These are phyloP conservation scores for Aspergillus aculeatus DNA, from an alignment of 2,329 filamentous ascomycete species.

Conservation along the genomic window DNA sequence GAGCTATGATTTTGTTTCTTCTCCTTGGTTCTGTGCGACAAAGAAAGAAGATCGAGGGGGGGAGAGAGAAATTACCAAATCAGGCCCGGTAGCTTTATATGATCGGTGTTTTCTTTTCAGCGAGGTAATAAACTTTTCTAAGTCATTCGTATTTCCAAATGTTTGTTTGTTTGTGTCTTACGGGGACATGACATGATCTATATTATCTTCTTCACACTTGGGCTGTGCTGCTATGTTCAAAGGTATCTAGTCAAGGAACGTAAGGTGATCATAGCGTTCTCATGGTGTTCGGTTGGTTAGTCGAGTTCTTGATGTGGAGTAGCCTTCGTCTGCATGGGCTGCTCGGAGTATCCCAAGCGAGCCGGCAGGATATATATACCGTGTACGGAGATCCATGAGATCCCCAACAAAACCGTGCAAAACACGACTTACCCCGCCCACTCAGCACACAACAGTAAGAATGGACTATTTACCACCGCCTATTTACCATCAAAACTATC, in stretches of 20 bases:
- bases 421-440: too few relatives aligned
- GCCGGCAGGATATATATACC: too few relatives aligned
- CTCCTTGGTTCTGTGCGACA: neutral
- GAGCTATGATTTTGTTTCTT: neutral
- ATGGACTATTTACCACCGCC: neutral
- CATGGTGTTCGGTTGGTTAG: too few relatives aligned
- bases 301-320: too few relatives aligned
- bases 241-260: too few relatives aligned
- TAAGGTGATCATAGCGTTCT: too few relatives aligned
- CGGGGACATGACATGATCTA: neutral
- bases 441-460: neutral
- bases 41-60: neutral
- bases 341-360: too few relatives aligned
- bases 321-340: too few relatives aligned
- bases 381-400: too few relatives aligned
- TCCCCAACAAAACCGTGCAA: too few relatives aligned
- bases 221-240: too few relatives aligned
- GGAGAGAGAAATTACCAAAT: neutral
- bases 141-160: neutral
- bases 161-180: neutral
- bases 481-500: too few relatives aligned
- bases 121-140: neutral
- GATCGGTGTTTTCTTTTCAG: conserved; percentile 2
- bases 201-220: neutral
- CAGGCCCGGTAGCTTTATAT: neutral